Evolutionary conservation across 495 filamentous ascomycete species (phyloP).

Genomic region (Cryomyces antarcticus): DNA sequence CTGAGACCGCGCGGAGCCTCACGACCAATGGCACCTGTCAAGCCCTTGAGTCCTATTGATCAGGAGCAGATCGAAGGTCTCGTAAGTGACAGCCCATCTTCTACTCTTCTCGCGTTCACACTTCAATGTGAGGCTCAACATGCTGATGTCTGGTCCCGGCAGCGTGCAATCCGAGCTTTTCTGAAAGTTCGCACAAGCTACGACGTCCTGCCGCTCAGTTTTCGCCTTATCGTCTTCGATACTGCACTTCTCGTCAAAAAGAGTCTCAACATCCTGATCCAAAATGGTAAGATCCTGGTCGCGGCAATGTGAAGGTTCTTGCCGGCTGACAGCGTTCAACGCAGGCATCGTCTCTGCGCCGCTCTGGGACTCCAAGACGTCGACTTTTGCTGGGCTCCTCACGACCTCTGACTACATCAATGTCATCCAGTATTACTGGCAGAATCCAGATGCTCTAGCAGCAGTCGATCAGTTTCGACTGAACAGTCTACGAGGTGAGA

Average conservation of each 20-base stretch:
- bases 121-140: neutral
- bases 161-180: constrained; percentile 88
- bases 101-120: neutral
- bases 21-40: constrained; percentile 32
- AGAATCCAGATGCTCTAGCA: constrained; percentile 75
- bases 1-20: constrained; percentile 40
- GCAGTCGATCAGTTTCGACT: constrained; percentile 88
- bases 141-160: neutral
- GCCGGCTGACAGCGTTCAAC: neutral
- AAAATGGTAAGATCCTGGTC: constrained; percentile 51
- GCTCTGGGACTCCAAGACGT: constrained; percentile 89
- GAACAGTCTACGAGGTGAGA: constrained; percentile 71
- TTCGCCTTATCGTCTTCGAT: constrained; percentile 88
- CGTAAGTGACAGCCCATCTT: constrained; percentile 33
- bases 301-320: neutral
- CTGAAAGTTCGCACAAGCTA: constrained; percentile 92
- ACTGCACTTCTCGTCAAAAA: constrained; percentile 90
- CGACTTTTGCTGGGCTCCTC: constrained; percentile 81
- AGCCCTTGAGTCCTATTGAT: constrained; percentile 42
- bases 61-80: constrained; percentile 82
- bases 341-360: constrained; percentile 94
- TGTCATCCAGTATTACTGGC: constrained; percentile 98
- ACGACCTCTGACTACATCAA: constrained; percentile 97
- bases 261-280: constrained; percentile 87
- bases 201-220: constrained; percentile 95